Evolutionary conservation across 495 filamentous ascomycete genomes (phyloP).

Genomic region (Penicillium taxi): DNA sequence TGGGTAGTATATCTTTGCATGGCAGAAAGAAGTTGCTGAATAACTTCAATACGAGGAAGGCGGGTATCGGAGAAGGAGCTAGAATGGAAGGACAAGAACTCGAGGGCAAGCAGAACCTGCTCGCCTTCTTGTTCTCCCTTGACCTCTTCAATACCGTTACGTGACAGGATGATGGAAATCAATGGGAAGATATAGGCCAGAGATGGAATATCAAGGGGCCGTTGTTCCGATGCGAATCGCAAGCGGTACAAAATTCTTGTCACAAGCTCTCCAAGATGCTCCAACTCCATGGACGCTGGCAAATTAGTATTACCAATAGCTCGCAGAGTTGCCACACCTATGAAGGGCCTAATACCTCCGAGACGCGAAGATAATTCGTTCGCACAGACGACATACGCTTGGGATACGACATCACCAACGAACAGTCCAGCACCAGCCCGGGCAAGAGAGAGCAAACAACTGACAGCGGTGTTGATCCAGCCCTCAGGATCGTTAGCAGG

Average conservation of each 20-base stretch:
- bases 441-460: constrained; percentile 60
- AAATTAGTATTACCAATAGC: constrained; percentile 65
- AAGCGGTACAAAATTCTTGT: constrained; percentile 87
- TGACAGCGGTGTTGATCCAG: constrained; percentile 78
- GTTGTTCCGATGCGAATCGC: constrained; percentile 82
- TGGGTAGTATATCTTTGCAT: constrained; percentile 90
- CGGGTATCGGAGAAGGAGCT: constrained; percentile 59
- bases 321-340: constrained; percentile 80
- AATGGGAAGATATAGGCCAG: constrained; percentile 82
- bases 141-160: constrained; percentile 65
- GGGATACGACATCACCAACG: constrained; percentile 68
- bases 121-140: constrained; percentile 67
- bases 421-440: constrained; percentile 73
- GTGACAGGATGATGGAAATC: constrained; percentile 62
- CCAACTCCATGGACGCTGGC: constrained; percentile 60
- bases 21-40: constrained; percentile 60
- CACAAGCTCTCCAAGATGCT: constrained; percentile 75
- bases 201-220: constrained; percentile 78
- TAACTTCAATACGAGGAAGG: constrained; percentile 65
- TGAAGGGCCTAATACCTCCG: constrained; percentile 65
- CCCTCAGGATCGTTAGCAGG: constrained; percentile 74
- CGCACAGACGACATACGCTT: constrained; percentile 68
- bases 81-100: constrained; percentile 83
- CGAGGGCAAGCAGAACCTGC: constrained; percentile 83
- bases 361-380: constrained; percentile 68